A percentile compares a stretch with the other conserved stretches of the same genome.
Evolutionary conservation across 805 yeast genomes (phyloP).

Genomic region (Zygotorulaspora danielsina): DNA sequence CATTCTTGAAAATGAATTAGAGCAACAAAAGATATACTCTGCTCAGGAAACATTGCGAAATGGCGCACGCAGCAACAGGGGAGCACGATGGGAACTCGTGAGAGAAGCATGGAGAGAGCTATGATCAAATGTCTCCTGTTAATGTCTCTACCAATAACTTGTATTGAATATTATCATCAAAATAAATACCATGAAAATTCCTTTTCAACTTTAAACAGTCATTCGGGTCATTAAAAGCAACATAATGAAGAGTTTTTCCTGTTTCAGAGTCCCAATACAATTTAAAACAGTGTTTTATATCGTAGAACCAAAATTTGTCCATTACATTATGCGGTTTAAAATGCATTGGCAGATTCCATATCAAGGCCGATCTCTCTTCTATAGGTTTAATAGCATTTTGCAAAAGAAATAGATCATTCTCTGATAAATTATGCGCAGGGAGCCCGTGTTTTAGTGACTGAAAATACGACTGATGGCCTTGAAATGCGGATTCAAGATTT

Average conservation of each 20-base stretch:
- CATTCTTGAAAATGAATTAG: conserved; percentile 49
- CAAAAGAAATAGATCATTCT: conserved; percentile 7
- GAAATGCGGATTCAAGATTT: conserved; percentile 23
- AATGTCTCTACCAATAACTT: conserved; percentile 26
- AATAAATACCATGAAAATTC: conserved; percentile 45
- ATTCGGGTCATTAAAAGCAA: conserved; percentile 40
- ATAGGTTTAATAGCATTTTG: conserved; percentile 14
- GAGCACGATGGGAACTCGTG: conserved; percentile 50
- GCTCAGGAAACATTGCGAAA: conserved; percentile 23
- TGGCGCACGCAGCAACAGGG: conserved; percentile 18
- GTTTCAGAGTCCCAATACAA: conserved; percentile 23
- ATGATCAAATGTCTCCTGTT: not conserved
- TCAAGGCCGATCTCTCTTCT: conserved; percentile 24
- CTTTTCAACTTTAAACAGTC: conserved; percentile 52
- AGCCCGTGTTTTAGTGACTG: conserved; percentile 2
- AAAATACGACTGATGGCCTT: conserved; percentile 19
- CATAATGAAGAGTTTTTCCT: conserved; percentile 22
- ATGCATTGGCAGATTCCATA: conserved; percentile 31
- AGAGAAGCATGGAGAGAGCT: conserved; percentile 65
- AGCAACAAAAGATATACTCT: conserved; percentile 13
- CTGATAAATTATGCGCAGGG: conserved; percentile 1
- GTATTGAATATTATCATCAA: conserved; percentile 16
- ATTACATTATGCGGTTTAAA: conserved; percentile 16
- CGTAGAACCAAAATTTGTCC: conserved; percentile 32
- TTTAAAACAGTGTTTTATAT: conserved; percentile 28